These are phyloP conservation scores for Fistulifera pelliculosa DNA, from an alignment of 108 stramenopile genomes.

Conservation along the genomic window DNA sequence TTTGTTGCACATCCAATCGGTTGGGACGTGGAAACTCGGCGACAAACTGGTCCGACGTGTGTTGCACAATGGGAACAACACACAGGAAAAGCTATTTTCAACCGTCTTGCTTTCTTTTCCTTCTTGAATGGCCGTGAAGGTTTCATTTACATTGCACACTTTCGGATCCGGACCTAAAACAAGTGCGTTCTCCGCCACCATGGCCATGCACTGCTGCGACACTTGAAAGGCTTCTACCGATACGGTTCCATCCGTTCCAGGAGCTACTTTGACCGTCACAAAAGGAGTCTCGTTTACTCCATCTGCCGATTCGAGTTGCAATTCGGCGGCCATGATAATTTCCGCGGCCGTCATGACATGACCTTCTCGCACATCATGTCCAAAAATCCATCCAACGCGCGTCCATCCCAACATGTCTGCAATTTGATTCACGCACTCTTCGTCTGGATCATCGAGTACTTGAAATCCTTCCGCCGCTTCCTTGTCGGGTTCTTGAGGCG, in stretches of 20 bases:
- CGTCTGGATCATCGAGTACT: slow-evolving; percentile 83
- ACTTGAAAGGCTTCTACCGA: slow-evolving; percentile 93
- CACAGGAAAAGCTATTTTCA: slow-evolving; percentile 93
- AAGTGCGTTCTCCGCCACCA: slow-evolving; percentile 95
- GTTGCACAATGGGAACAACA: slow-evolving; percentile 89
- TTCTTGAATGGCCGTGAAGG: slow-evolving; percentile 96
- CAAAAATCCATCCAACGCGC: slow-evolving; percentile 95
- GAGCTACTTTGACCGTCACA: slow-evolving; percentile 85
- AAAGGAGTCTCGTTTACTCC: slow-evolving; percentile 93
- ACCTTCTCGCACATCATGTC: slow-evolving; percentile 88
- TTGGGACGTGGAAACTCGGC: slow-evolving; percentile 80
- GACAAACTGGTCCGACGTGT: slow-evolving; percentile 80
- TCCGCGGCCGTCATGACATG: slow-evolving; percentile 85
- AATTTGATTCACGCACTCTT: slow-evolving; percentile 77
- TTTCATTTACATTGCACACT: slow-evolving; percentile 83
- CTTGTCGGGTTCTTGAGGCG: slow-evolving; percentile 85
- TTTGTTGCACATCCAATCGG: slow-evolving; percentile 57
- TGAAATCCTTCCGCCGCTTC: slow-evolving; percentile 81
- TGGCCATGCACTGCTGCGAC: slow-evolving; percentile 92
- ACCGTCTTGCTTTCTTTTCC: slow-evolving; percentile 86
- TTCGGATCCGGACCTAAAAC: slow-evolving; percentile 65
- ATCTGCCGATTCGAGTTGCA: slow-evolving; percentile 91
- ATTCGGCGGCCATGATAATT: slow-evolving; percentile 89
- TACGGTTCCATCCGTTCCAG: slow-evolving; percentile 69
- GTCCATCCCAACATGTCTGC: slow-evolving; percentile 69